A percentile compares a stretch with the other conserved stretches of the same genome.
Evolutionary conservation across 495 filamentous ascomycete genomes (phyloP).

Genomic region (Lepidopterella palustris): DNA sequence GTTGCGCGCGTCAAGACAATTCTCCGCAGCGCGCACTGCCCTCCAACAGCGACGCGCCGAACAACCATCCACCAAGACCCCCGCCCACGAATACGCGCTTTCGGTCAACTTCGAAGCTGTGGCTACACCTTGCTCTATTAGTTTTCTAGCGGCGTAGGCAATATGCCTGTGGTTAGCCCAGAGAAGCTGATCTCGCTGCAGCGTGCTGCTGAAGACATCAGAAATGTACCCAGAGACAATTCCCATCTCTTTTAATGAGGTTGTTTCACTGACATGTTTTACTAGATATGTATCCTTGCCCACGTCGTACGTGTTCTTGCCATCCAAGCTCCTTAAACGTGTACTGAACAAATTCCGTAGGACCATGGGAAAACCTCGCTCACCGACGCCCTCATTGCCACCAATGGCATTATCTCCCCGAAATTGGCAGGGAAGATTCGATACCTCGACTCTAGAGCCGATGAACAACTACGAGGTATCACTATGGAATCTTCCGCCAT

Average conservation of each 20-base stretch:
- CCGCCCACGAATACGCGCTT: not conserved
- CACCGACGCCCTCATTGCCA: slow-evolving; percentile 91
- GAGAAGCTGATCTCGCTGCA: slow-evolving; percentile 83
- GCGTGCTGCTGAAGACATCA: slow-evolving; percentile 72
- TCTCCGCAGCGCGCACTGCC: not conserved
- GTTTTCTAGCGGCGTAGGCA: slow-evolving; percentile 23
- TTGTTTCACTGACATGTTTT: slow-evolving; percentile 31
- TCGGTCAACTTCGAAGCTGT: not conserved
- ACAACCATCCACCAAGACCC: not conserved
- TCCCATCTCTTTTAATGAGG: not conserved
- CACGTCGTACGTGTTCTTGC: slow-evolving; percentile 67
- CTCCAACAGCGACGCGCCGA: not conserved
- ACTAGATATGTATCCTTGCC: slow-evolving; percentile 91
- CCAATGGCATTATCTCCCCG: slow-evolving; percentile 98
- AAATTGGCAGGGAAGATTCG: slow-evolving; percentile 97
- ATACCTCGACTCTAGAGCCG: slow-evolving; percentile 92
- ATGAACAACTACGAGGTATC: slow-evolving; percentile 95
- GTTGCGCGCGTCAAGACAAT: not conserved
- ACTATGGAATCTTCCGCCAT: slow-evolving; percentile 99
- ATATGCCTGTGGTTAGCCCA: slow-evolving; percentile 81
- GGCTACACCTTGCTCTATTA: no score
- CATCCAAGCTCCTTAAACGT: slow-evolving; percentile 7
- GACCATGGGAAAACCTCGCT: slow-evolving; percentile 99
- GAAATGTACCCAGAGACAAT: slow-evolving; percentile 57
- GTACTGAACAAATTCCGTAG: slow-evolving; percentile 32